Percentiles rank a stretch among this genome's conserved stretches.
Conservation (phyloP, 2,329 filamentous ascomycete species). For the Botrytis hyacinthi region DNA sequence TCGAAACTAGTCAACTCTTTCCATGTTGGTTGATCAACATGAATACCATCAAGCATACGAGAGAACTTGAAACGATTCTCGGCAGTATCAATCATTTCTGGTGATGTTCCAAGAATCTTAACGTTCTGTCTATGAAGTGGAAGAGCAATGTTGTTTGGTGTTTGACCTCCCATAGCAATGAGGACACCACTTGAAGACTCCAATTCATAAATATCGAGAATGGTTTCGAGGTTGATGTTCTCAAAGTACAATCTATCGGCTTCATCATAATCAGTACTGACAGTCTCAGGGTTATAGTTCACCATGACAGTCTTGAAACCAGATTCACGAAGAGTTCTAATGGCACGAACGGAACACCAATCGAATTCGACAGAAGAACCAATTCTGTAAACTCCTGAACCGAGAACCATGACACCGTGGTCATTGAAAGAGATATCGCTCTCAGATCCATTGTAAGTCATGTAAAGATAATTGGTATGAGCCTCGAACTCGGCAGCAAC, state of each 20-base stretch:
- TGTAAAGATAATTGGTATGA: conserved; percentile 89
- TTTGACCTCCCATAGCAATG: conserved; percentile 91
- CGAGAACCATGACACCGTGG: conserved; percentile 83
- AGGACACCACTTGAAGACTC: conserved; percentile 84
- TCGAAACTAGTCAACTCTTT: conserved; percentile 92
- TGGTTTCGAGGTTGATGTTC: conserved; percentile 92
- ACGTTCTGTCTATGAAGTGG: conserved; percentile 88
- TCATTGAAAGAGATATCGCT: conserved; percentile 95
- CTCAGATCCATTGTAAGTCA: conserved; percentile 92
- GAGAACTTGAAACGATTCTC: conserved; percentile 99
- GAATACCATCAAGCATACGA: conserved; percentile 93
- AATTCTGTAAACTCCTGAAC: conserved; percentile 95
- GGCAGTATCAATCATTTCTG: conserved; percentile 93
- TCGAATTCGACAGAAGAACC: conserved; percentile 98
- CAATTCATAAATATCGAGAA: conserved; percentile 98
- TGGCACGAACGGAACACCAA: conserved; percentile 94
- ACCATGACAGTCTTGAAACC: conserved; percentile 99
- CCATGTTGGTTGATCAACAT: conserved; percentile 95
- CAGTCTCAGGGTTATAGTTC: conserved; percentile 67
- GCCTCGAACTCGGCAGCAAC: conserved; percentile 95
- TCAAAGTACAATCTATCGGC: conserved; percentile 96
- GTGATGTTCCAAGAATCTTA: conserved; percentile 88
- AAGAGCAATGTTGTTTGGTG: conserved; percentile 96
- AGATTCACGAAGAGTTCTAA: conserved; percentile 76
- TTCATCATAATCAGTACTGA: conserved; percentile 79